Percentiles rank a stretch among this genome's conserved stretches.
phyloP scores from a whole-genome alignment of 108 stramenopile genomes.

The Bacterosira constricta region DNA sequence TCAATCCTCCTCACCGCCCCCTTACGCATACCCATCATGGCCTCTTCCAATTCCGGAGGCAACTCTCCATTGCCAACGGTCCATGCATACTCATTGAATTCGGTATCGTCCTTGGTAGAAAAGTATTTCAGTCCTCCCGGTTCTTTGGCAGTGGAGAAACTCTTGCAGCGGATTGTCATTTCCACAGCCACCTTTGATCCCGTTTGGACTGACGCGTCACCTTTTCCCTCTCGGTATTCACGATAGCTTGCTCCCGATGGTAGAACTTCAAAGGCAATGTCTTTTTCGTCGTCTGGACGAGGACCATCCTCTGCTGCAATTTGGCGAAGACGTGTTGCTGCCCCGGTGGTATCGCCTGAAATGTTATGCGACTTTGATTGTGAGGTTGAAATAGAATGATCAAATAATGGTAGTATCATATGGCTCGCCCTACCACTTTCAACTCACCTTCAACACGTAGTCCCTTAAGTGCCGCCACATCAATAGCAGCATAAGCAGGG shows the following conservation, averaged over 20 bases:
- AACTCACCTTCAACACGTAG: neutral
- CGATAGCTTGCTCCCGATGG: slow-evolving; percentile 61
- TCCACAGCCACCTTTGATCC: slow-evolving; percentile 78
- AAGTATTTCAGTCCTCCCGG: slow-evolving; percentile 80
- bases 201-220: slow-evolving; percentile 45
- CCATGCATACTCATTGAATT: slow-evolving; percentile 80
- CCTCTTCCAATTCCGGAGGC: slow-evolving; percentile 67
- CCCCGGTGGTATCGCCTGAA: slow-evolving; percentile 68
- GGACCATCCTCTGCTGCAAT: slow-evolving; percentile 57
- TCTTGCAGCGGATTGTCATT: slow-evolving; percentile 78
- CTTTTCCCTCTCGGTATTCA: slow-evolving; percentile 73
- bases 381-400: too few relatives aligned
- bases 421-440: too few relatives aligned
- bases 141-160: slow-evolving; percentile 71
- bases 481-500: neutral
- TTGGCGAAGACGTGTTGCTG: slow-evolving; percentile 55
- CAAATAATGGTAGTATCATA: too few relatives aligned
- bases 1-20: slow-evolving; percentile 63
- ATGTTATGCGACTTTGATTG: too few relatives aligned
- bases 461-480: neutral
- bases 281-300: slow-evolving; percentile 54
- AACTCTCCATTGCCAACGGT: slow-evolving; percentile 65
- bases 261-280: slow-evolving; percentile 62
- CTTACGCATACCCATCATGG: slow-evolving; percentile 68
- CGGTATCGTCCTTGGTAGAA: slow-evolving; percentile 67